Evolutionary conservation across 192 early-diverging fungal genomes (phyloP).

Genomic region (Helicostylum pulchrum): DNA sequence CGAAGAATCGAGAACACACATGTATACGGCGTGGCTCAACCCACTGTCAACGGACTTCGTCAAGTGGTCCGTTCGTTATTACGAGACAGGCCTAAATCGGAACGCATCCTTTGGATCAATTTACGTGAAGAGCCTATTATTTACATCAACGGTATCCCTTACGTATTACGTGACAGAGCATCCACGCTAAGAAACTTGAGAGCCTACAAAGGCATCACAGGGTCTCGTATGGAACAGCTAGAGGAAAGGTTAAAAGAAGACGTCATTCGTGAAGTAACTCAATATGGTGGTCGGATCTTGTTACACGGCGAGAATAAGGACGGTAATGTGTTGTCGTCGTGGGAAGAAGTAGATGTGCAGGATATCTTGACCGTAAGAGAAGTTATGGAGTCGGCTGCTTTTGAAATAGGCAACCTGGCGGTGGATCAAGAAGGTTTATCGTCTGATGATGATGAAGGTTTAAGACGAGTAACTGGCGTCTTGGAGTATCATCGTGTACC

Average conservation of each 20-base stretch:
- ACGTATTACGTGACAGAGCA: constrained; percentile 56
- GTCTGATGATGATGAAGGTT: background rate
- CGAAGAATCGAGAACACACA: constrained; percentile 36
- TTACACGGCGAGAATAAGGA: constrained; percentile 48
- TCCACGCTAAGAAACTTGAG: constrained; percentile 56
- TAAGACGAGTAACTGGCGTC: background rate
- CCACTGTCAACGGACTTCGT: constrained; percentile 55
- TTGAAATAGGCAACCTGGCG: constrained; percentile 8
- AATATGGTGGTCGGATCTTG: constrained; percentile 50
- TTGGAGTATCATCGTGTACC: constrained; percentile 52
- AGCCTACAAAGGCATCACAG: constrained; percentile 56
- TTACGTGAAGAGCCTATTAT: constrained; percentile 63
- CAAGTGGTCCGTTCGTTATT: constrained; percentile 39
- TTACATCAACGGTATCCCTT: constrained; percentile 61
- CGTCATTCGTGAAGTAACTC: constrained; percentile 43
- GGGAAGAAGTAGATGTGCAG: constrained; percentile 55
- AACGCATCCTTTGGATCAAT: constrained; percentile 58
- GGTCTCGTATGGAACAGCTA: constrained; percentile 48
- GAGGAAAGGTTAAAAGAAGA: constrained; percentile 56
- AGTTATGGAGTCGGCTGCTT: constrained; percentile 40
- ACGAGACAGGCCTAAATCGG: constrained; percentile 5
- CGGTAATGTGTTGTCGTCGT: constrained; percentile 43
- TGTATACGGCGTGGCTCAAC: constrained; percentile 58
- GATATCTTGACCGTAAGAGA: constrained; percentile 51
- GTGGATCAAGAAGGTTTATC: background rate